Evolutionary conservation across 805 yeast species (phyloP), one percentile per base, ranked within the genome.

Genomic region (Metschnikowia continentalis): DNA sequence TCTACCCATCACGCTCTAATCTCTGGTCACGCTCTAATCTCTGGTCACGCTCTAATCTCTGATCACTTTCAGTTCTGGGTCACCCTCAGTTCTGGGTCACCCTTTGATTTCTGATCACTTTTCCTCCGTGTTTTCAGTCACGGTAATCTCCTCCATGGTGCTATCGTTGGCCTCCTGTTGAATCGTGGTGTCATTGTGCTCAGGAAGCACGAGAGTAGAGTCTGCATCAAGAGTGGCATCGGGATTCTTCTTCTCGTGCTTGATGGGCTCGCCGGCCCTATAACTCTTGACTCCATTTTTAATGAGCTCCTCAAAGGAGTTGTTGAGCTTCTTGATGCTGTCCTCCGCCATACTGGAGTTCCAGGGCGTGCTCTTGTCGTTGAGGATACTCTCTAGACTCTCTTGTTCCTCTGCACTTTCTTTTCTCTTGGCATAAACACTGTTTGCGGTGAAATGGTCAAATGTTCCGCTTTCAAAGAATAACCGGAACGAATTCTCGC

Each of bases 401-500:
- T 65, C 60, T 6, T 64, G 55, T 55, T 69, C 74, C 19, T 68
- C 74, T 7, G 59, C 65, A n/a, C 53, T 61, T 15, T 66, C 72
- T 2, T 60, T 50, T 32, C 68, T 73, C 48, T 66, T 74, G 49
- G 64, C 71, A 53, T 74, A 82, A 15, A 81, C 71, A 1, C 83
- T 70, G 54, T 75, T 77, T 46, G 95, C 76, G 2, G 89, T 78
- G 60, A 87, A 90, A 55, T 84, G 85, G 70, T 94, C 99, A 56
- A 78, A 81, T 0, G 96, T 81, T 5, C 78, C 83, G 4, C 86
- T 78, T 63, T 89, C 96, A 64, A 92, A 90, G 63, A 87, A 83
- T 61, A 94, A 70, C 55, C 88, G 78, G 67, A 89, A 94, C 3
- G 90, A 82, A 59, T 85, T 86, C 59, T 83, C 81, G 61, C 91